Base-by-base conservation (phyloP, 352 stramenopile genomes). In the Elongisporangium anandrum region DNA sequence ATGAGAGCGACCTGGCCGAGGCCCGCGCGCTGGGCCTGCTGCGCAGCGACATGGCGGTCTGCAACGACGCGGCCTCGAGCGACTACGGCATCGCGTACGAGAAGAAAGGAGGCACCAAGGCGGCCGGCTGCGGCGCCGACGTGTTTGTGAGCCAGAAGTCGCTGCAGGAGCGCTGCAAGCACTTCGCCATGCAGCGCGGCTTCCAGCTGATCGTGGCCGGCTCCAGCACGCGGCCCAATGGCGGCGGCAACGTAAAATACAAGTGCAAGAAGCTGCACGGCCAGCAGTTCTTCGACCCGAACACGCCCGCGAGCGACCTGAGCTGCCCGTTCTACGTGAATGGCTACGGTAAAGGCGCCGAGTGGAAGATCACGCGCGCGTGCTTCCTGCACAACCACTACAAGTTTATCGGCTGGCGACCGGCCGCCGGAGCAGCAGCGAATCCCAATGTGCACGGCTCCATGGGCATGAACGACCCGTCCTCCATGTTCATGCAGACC, bases 301-400 rank as follows among this genome's bases (percentile, higher is more conserved):
- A 61, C 54, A 87, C 75, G 21, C 73, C 79, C 1, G 63, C 74
- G 3, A 69, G 61, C 6, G 59, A 82, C n/a, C 54, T 84, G 23
- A 77, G 87, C 16, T 92, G 83, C 38, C 80, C 83, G 5, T 92
- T 92, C 59, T 92, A 92, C 69, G 81, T 92, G 22, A 92, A 92
- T 51, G 80, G 80, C 55, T 92, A 85, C 63, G 83, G 80, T 50
- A 81, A 81, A 24, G 73, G 81, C 8, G n/a, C 61, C 1, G 58
- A 65, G 5, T 92, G 83, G 83, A 92, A 92, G 61, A 77, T 92
- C 64, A 92, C 83, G 45, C 70, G 79, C 17, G 83, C 77, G 19
- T 89, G 79, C 57, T 88, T 88, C 45, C 29, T 90, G 58, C 83
- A 92, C 57, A 92, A 92, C 69, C 83, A 92, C 69, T 89, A 89